Evolutionary conservation across 768 basidiomycete genomes (phyloP), one percentile per base, ranked within the genome.

Genomic region (Boletus sp.): DNA sequence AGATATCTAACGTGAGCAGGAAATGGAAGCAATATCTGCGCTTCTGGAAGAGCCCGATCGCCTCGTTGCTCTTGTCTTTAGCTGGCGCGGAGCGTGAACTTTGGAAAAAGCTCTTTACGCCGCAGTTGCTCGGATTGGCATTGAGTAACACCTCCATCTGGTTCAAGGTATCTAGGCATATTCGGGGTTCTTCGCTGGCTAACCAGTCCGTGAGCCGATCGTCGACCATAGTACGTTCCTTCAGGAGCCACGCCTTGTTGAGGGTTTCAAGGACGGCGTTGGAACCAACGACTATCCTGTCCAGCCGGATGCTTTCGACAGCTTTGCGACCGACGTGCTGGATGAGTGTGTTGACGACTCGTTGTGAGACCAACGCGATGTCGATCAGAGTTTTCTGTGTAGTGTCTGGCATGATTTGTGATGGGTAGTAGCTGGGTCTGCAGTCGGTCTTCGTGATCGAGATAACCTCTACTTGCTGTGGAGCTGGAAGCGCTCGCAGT

Each of bases 11-110:
- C 6, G 52, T 30, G 7, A 61, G 51, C 29, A 61, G 41, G 55
- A 44, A 52, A 54, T 45, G 59, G 15, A 57, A 57, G 17, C 11
- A 39, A 62, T n/a, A n/a, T n/a, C n/a, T n/a, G n/a, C n/a, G n/a
- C n/a, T n/a, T n/a, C n/a, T n/a, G n/a, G n/a, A n/a, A 62, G 11
- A 61, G 49, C 9, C 11, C 44, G 52, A 62, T 52, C 0, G 50
- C 59, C 6, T 53, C 55, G 28, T 24, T 15, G 2, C 18, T n/a
- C 9, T 18, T 51, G 17, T 45, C 59, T 42, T 52, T 11, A 32
- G 8, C n/a, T 4, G 9, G 24, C n/a, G 33, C 15, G 14, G 33
- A 20, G 20, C 17, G 36, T 3, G 35, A n/a, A n/a, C n/a, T n/a
- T n/a, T n/a, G n/a, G n/a, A n/a, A 9, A 12, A 9, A 7, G 17